phyloP scores from a whole-genome alignment of 2,329 filamentous ascomycete genomes.

The Arthrinium phaeospermum region DNA sequence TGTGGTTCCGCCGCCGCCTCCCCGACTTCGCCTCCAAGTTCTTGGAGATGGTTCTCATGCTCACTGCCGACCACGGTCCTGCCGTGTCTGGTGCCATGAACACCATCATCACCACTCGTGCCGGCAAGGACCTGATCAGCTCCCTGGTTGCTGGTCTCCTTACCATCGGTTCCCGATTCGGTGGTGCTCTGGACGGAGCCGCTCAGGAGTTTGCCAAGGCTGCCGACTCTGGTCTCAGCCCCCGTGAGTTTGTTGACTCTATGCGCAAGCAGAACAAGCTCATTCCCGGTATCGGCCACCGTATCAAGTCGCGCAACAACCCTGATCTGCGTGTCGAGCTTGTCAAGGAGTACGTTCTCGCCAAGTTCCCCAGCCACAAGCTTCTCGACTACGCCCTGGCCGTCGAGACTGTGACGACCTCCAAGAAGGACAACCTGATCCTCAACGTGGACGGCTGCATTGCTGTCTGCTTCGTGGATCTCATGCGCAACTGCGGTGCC shows the following conservation, averaged over 20 bases:
- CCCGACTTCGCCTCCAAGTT: slow-evolving; percentile 98
- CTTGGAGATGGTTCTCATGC: slow-evolving; percentile 99
- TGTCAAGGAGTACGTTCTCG: slow-evolving; percentile 97
- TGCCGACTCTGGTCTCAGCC: slow-evolving; percentile 96
- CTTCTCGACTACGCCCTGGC: slow-evolving; percentile 98
- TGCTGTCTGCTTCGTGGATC: slow-evolving; percentile 97
- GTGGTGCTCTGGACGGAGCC: slow-evolving; percentile 96
- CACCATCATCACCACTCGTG: slow-evolving; percentile 99
- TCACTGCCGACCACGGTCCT: slow-evolving; percentile 98
- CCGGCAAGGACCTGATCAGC: slow-evolving; percentile 97
- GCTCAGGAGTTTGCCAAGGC: slow-evolving; percentile 99
- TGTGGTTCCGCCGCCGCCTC: slow-evolving; percentile 99
- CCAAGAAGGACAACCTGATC: slow-evolving; percentile 99
- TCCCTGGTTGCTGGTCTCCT: slow-evolving; percentile 95
- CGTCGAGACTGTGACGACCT: slow-evolving; percentile 96
- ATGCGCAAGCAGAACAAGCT: slow-evolving; percentile 99
- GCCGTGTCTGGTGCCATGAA: slow-evolving; percentile 99
- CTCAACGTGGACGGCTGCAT: slow-evolving; percentile 98
- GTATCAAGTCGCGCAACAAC: slow-evolving; percentile 99
- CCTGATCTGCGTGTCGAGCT: slow-evolving; percentile 99
- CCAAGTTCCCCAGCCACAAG: slow-evolving; percentile 98
- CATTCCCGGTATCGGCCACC: slow-evolving; percentile 98
- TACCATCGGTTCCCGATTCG: slow-evolving; percentile 97
- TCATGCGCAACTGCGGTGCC: slow-evolving; percentile 96
- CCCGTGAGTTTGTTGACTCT: slow-evolving; percentile 97